Percentiles rank a stretch among this genome's conserved stretches.
Evolutionary conservation across 805 yeast genomes (phyloP).

Genomic region (Saccharomycopsis microspora): DNA sequence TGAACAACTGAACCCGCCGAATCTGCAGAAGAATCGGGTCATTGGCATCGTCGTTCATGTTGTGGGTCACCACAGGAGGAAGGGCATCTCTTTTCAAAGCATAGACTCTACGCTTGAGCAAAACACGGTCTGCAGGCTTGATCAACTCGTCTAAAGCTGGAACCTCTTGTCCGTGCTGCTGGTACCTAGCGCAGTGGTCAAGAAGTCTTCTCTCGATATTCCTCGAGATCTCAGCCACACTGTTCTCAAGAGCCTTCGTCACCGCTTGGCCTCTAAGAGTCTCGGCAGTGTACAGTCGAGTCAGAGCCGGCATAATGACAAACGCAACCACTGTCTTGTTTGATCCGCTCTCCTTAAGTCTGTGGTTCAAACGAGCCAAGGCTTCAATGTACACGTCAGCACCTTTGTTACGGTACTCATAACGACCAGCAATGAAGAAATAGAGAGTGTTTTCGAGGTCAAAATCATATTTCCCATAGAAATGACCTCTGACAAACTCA

Average conservation of each 20-base stretch:
- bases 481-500: constrained; percentile 93
- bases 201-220: constrained; percentile 79
- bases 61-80: constrained; percentile 96
- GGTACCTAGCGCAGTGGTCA: constrained; percentile 76
- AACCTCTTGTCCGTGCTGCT: constrained; percentile 46
- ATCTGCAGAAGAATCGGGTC: constrained; percentile 91
- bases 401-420: constrained; percentile 94
- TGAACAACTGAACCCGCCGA: constrained; percentile 84
- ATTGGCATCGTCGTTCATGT: constrained; percentile 83
- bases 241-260: constrained; percentile 76
- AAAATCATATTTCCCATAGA: constrained; percentile 93
- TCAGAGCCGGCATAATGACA: constrained; percentile 95
- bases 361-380: constrained; percentile 82
- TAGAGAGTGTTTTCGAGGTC: constrained; percentile 88
- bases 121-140: constrained; percentile 77
- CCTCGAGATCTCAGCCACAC: constrained; percentile 80
- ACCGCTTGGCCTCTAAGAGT: constrained; percentile 96
- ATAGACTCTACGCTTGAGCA: constrained; percentile 82
- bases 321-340: constrained; percentile 93
- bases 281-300: constrained; percentile 90
- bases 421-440: constrained; percentile 94
- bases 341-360: constrained; percentile 69
- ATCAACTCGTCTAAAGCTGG: constrained; percentile 77
- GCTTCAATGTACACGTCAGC: constrained; percentile 92
- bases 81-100: constrained; percentile 82